Percentiles rank a stretch among this genome's conserved stretches.
These are phyloP conservation scores for Myriangium duriaei DNA, from an alignment of 2,329 filamentous ascomycete genomes.

Conservation along the genomic window DNA sequence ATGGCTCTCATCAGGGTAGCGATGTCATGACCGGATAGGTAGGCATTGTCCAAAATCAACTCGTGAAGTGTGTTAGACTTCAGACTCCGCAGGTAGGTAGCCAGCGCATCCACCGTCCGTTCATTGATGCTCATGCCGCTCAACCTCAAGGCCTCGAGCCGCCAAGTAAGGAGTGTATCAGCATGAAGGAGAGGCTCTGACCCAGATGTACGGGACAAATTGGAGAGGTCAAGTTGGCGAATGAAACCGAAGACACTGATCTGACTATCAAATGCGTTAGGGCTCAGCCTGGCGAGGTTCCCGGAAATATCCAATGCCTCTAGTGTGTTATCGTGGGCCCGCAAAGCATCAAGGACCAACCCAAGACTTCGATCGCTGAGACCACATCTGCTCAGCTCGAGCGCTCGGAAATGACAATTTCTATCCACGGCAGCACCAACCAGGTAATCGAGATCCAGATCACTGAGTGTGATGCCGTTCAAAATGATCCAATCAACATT, in stretches of 20 bases:
- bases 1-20: conserved; percentile 54
- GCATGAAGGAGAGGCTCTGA: conserved; percentile 51
- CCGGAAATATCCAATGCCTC: conserved; percentile 56
- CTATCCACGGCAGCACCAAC: conserved; percentile 56
- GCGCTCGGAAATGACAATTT: conserved; percentile 51
- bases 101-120: conserved; percentile 51
- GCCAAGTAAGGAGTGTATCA: conserved; percentile 55
- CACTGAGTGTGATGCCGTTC: conserved; percentile 56
- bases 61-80: conserved; percentile 47
- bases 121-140: conserved; percentile 51
- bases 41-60: conserved; percentile 54
- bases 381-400: conserved; percentile 54
- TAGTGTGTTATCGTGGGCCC: conserved; percentile 52
- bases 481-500: conserved; percentile 60
- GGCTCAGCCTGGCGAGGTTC: conserved; percentile 52
- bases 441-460: conserved; percentile 55
- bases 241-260: conserved; percentile 55
- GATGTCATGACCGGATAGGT: conserved; percentile 51
- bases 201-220: conserved; percentile 50
- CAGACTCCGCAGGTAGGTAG: conserved; percentile 42
- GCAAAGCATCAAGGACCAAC: conserved; percentile 50
- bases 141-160: conserved; percentile 51
- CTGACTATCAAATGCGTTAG: conserved; percentile 51
- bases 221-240: conserved; percentile 52
- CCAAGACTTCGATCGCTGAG: conserved; percentile 46